These are phyloP conservation scores for Chondrostereum purpureum DNA, from an alignment of 1,284 basidiomycete genomes.

Conservation along the genomic window DNA sequence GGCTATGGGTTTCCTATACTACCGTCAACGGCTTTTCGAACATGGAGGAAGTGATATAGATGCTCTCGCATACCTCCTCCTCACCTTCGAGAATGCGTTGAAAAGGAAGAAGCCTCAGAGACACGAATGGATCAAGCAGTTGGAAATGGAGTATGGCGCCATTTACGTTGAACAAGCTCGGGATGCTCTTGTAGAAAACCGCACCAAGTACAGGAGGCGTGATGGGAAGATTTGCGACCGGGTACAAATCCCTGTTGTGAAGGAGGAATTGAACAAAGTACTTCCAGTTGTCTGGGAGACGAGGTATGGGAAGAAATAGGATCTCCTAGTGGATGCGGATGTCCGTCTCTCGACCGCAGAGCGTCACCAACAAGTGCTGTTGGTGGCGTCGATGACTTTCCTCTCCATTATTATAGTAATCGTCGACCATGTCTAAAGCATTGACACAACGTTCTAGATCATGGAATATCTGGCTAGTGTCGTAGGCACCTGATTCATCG, in stretches of 20 bases:
- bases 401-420: too few relatives aligned
- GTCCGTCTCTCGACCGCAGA: too few relatives aligned
- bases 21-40: conserved; percentile 12
- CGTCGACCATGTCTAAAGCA: too few relatives aligned
- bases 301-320: too few relatives aligned
- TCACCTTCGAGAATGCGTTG: conserved; percentile 11
- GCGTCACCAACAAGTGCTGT: too few relatives aligned
- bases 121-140: conserved; percentile 11
- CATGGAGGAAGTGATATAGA: conserved; percentile 12
- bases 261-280: neutral
- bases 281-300: too few relatives aligned
- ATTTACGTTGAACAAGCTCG: too few relatives aligned
- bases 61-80: conserved; percentile 14
- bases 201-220: conserved; percentile 9
- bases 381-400: too few relatives aligned
- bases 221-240: conserved; percentile 8
- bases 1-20: conserved; percentile 7
- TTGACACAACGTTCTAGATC: too few relatives aligned
- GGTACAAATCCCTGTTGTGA: conserved; percentile 6
- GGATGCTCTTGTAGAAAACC: conserved; percentile 5
- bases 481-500: too few relatives aligned
- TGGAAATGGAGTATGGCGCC: conserved; percentile 10
- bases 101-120: conserved; percentile 10
- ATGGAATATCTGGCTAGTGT: too few relatives aligned
- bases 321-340: too few relatives aligned